Percentiles rank a stretch among this genome's conserved stretches.
These are phyloP conservation scores for Psilocybe tampanensis DNA, from an alignment of 768 basidiomycete genomes.

Conservation along the genomic window DNA sequence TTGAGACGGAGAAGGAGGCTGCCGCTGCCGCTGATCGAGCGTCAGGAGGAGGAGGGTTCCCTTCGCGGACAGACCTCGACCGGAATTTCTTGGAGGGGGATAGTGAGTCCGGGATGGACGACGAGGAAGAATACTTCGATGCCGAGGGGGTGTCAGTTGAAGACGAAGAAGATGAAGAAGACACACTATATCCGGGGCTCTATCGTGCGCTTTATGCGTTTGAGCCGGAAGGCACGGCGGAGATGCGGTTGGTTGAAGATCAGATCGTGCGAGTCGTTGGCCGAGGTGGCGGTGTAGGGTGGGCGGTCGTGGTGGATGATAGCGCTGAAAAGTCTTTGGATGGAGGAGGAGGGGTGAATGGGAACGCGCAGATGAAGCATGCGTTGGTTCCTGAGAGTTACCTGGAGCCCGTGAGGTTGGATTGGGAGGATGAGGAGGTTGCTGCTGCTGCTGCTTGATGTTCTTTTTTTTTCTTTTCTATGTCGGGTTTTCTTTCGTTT, in stretches of 20 bases:
- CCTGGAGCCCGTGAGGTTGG: slow-evolving; percentile 57
- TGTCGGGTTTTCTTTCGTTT: too few relatives aligned
- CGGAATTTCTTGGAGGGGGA: slow-evolving; percentile 27
- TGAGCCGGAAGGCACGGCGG: slow-evolving; percentile 77
- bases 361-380: slow-evolving; percentile 37
- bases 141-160: slow-evolving; percentile 23
- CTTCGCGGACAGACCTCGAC: slow-evolving; percentile 43
- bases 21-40: background rate
- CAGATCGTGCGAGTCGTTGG: slow-evolving; percentile 76
- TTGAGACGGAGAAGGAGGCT: slow-evolving; percentile 6
- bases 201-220: slow-evolving; percentile 82
- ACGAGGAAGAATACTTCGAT: slow-evolving; percentile 26
- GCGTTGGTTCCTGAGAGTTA: slow-evolving; percentile 84
- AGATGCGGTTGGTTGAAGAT: slow-evolving; percentile 80
- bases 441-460: slow-evolving; percentile 1
- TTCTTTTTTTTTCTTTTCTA: background rate
- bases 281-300: slow-evolving; percentile 76
- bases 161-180: slow-evolving; percentile 36
- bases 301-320: slow-evolving; percentile 68
- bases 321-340: slow-evolving; percentile 9
- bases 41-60: slow-evolving; percentile 38
- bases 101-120: slow-evolving; percentile 24
- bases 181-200: slow-evolving; percentile 62
- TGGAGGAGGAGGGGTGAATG: slow-evolving; percentile 16
- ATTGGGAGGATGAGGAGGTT: slow-evolving; percentile 32